Percentiles rank a stretch among this genome's conserved stretches.
phyloP scores from a whole-genome alignment of 768 basidiomycete genomes.

The Tremella yokohamensis region DNA sequence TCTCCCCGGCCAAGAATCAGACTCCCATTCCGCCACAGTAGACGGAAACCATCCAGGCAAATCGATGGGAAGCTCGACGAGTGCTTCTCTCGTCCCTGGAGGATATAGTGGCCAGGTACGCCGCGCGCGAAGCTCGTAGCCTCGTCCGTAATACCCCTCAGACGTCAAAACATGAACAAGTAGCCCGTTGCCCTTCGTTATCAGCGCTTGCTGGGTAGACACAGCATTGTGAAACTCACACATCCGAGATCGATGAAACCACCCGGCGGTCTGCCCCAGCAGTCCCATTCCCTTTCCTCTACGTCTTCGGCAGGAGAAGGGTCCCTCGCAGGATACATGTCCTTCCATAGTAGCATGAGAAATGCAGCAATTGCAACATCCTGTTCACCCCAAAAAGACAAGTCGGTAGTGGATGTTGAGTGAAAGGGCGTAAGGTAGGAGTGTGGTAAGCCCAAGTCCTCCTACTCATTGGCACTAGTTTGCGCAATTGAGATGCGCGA shows the following conservation, averaged over 20 bases:
- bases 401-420: constrained; percentile 9
- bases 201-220: constrained; percentile 1
- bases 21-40: constrained; percentile 40
- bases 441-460: constrained; percentile 22
- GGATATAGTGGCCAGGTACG: constrained; percentile 81
- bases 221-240: constrained; percentile 32
- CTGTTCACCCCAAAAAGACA: constrained; percentile 54
- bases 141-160: constrained; percentile 79
- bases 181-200: constrained; percentile 77
- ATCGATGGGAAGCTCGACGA: constrained; percentile 70
- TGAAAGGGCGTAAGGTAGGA: constrained; percentile 8
- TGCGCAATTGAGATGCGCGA: not conserved
- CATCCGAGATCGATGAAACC: constrained; percentile 90
- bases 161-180: constrained; percentile 78
- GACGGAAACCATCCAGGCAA: constrained; percentile 54
- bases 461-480: not conserved
- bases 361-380: constrained; percentile 94
- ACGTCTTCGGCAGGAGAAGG: constrained; percentile 10
- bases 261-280: constrained; percentile 72
- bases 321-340: constrained; percentile 56
- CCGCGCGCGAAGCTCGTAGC: constrained; percentile 80
- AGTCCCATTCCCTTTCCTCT: constrained; percentile 58
- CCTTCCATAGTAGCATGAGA: constrained; percentile 85
- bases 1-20: constrained; percentile 30
- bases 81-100: constrained; percentile 58